Base-by-base conservation (phyloP, 257 asterid genomes). In the Penstemon barbatus region DNA sequence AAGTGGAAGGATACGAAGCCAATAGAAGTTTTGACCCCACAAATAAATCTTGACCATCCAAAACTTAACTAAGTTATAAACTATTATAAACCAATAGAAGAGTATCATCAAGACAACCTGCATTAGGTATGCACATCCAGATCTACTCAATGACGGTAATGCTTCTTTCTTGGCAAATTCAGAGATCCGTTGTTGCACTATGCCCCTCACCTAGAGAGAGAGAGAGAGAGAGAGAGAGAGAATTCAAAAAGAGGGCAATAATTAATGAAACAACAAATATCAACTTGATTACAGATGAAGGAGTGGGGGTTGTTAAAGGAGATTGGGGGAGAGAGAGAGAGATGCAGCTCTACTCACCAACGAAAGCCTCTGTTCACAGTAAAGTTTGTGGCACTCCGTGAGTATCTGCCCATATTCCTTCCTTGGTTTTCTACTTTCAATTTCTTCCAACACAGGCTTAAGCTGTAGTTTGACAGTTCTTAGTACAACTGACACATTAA, bases 81-180 rank as follows among this genome's bases (percentile, higher is more conserved):
- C 45, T 61, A 70, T 42, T 46, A 64, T 9, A 66, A 45, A 56
- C 53, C 55, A 49, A 59, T 18, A 52, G 19, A 59, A 66, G 64
- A 53, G 15, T 37, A 46, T 25, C 40, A 71, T 46, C 41, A 70
- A 85, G 78, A 63, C 53, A 76, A 94, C 99, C 97, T 94, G 99
- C 89, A 94, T 89, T 49, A 94, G 78, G 70, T 94, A 94, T 70
- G 99, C 96, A 86, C 96, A 94, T 61, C 99, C 97, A 77, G 97
- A 94, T 89, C 99, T 84, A 72, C 90, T 89, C 86, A 91, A 81
- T 63, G 98, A 91, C 4, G 97, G 86, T 80, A 94, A 73, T 59
- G 86, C 88, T 81, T 94, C 97, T 76, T 82, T 94, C 89, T 88
- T 91, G 61, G 98, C 61, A 79, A 83, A 89, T 66, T 91, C 99